phyloP scores from a whole-genome alignment of 2,329 filamentous ascomycete species.

The Xylariaceae sp. region DNA sequence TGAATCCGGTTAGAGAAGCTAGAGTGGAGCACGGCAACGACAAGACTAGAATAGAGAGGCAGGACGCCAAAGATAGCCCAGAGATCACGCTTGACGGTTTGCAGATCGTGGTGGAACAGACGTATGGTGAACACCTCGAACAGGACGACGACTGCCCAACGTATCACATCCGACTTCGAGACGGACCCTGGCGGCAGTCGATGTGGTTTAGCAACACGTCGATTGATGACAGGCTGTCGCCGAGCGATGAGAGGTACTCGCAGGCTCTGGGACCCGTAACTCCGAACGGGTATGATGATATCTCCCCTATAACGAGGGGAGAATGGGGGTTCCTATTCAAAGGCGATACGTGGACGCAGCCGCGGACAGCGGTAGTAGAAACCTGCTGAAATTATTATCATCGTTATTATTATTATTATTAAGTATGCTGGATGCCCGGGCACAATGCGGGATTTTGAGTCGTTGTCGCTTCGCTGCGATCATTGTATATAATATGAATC shows the following conservation, averaged over 20 bases:
- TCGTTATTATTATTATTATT: neutral
- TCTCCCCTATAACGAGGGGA: slow-evolving; percentile 55
- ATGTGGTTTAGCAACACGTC: slow-evolving; percentile 16
- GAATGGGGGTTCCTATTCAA: slow-evolving; percentile 59
- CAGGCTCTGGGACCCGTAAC: slow-evolving; percentile 45
- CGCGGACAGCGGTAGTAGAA: slow-evolving; percentile 47
- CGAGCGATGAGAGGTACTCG: slow-evolving; percentile 39
- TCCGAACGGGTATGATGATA: slow-evolving; percentile 56
- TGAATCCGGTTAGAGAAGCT: neutral
- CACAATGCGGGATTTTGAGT: neutral
- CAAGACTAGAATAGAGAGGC: neutral
- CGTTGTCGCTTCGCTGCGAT: slow-evolving; percentile 1
- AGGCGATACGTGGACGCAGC: slow-evolving; percentile 39
- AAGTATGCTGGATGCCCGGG: slow-evolving; percentile 1
- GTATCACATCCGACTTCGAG: slow-evolving; percentile 17
- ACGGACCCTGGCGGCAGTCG: slow-evolving; percentile 16
- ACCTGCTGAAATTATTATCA: slow-evolving; percentile 37
- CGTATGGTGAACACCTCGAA: slow-evolving; percentile 33
- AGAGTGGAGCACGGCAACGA: neutral
- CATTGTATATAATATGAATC: too few species aligned
- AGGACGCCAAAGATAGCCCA: slow-evolving; percentile 10
- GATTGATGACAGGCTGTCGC: slow-evolving; percentile 19
- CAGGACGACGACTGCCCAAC: slow-evolving; percentile 30
- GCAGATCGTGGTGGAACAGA: slow-evolving; percentile 25
- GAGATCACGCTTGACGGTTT: slow-evolving; percentile 21